Conservation (phyloP, 441 rosid species). For the Adansonia madagascariensis region DNA sequence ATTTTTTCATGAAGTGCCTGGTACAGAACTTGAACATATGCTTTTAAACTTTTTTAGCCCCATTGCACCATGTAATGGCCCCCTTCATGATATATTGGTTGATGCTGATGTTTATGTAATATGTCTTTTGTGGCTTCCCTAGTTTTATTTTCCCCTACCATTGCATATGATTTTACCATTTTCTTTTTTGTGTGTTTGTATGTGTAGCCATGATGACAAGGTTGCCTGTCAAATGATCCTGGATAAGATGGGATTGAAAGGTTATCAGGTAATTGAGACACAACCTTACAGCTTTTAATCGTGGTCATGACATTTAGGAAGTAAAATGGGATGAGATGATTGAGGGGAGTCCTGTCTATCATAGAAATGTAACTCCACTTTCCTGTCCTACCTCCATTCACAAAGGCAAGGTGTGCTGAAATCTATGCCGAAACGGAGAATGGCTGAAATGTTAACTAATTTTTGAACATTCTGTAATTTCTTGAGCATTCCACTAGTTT, state of each 20-base stretch:
- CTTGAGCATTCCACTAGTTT: neutral
- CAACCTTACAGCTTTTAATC: constrained; percentile 24
- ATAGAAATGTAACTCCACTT: constrained; percentile 17
- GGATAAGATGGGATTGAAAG: constrained; percentile 70
- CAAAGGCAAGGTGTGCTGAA: neutral
- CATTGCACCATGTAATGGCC: neutral
- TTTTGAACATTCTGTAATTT: neutral
- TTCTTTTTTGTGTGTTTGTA: constrained; percentile 15
- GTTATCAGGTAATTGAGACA: constrained; percentile 60
- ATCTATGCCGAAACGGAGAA: neutral
- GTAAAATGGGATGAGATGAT: neutral
- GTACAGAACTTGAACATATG: neutral
- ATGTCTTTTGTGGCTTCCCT: constrained; percentile 19
- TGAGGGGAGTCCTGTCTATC: constrained; percentile 8
- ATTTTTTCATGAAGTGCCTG: neutral
- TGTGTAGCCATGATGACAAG: constrained; percentile 58
- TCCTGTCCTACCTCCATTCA: constrained; percentile 2
- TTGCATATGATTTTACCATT: constrained; percentile 21
- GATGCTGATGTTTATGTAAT: constrained; percentile 13
- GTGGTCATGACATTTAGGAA: constrained; percentile 18
- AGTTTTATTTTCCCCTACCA: neutral
- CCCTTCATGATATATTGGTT: constrained; percentile 7
- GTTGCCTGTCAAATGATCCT: constrained; percentile 69
- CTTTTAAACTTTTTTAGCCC: neutral
- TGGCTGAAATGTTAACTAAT: neutral